Percentiles rank a stretch among this genome's conserved stretches.
These are phyloP conservation scores for Aureobasidium sp. DNA, from an alignment of 2,329 filamentous ascomycete genomes.

Conservation along the genomic window DNA sequence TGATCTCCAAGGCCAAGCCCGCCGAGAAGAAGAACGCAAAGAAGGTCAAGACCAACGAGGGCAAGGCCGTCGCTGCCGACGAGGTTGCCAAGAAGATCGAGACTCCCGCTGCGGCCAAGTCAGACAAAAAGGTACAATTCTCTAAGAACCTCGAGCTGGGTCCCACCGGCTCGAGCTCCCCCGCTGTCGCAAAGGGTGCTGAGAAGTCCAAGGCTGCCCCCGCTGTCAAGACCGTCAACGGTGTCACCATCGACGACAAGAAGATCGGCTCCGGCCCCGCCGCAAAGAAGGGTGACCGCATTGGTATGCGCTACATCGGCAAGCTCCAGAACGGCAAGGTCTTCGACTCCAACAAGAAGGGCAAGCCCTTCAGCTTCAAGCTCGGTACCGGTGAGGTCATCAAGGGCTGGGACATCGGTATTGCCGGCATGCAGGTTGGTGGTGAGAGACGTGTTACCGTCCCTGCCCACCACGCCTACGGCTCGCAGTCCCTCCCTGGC, in stretches of 20 bases:
- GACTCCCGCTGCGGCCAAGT: slow-evolving; percentile 43
- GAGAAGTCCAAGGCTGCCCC: slow-evolving; percentile 43
- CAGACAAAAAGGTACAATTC: slow-evolving; percentile 95
- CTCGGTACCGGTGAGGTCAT: slow-evolving; percentile 92
- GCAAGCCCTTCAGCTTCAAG: slow-evolving; percentile 94
- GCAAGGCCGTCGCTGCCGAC: slow-evolving; percentile 58
- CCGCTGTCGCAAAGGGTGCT: slow-evolving; percentile 26
- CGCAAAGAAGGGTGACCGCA: slow-evolving; percentile 81
- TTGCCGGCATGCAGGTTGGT: slow-evolving; percentile 85
- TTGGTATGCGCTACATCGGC: slow-evolving; percentile 96
- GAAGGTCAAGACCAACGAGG: slow-evolving; percentile 98
- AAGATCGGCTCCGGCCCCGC: slow-evolving; percentile 77
- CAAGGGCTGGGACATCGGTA: slow-evolving; percentile 95
- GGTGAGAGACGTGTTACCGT: slow-evolving; percentile 90
- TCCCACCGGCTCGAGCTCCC: slow-evolving; percentile 62
- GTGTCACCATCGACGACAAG: slow-evolving; percentile 91
- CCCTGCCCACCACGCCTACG: slow-evolving; percentile 80
- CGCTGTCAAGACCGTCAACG: slow-evolving; percentile 71
- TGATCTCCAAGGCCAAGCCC: slow-evolving; percentile 67
- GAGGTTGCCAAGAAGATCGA: slow-evolving; percentile 51
- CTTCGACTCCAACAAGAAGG: slow-evolving; percentile 98
- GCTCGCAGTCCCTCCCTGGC: slow-evolving; percentile 68
- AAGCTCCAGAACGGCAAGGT: slow-evolving; percentile 88
- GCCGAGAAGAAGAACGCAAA: slow-evolving; percentile 85
- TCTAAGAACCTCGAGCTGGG: slow-evolving; percentile 98